A percentile compares a stretch with the other conserved stretches of the same genome.
phyloP scores from a whole-genome alignment of 2,329 filamentous ascomycete species.

The Fusarium neocosmosporiellum region DNA sequence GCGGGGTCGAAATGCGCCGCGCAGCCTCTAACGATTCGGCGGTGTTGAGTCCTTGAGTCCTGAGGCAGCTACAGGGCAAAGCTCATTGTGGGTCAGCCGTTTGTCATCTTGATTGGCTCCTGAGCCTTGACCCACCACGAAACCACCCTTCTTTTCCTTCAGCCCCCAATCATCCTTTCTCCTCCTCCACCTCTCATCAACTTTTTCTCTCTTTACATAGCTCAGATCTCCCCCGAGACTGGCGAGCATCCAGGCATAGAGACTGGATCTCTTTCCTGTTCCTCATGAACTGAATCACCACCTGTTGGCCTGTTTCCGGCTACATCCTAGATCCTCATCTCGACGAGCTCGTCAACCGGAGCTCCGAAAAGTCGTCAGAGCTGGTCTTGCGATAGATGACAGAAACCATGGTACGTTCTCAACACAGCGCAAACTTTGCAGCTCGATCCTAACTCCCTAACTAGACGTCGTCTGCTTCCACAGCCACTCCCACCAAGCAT shows the following conservation, averaged over 20 bases:
- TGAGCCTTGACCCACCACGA: slow-evolving; percentile 38
- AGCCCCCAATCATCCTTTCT: slow-evolving; percentile 43
- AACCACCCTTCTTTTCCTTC: slow-evolving; percentile 39
- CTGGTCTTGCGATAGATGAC: slow-evolving; percentile 6
- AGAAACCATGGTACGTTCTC: slow-evolving; percentile 40
- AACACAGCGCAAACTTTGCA: slow-evolving; percentile 18
- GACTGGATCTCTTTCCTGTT: slow-evolving; percentile 37
- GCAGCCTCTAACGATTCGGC: neutral
- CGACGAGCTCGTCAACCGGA: slow-evolving; percentile 15
- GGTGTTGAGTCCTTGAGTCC: slow-evolving; percentile 29
- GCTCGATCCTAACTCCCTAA: slow-evolving; percentile 28
- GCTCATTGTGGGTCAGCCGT: slow-evolving; percentile 12
- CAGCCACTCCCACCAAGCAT: slow-evolving; percentile 76
- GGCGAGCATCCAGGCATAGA: slow-evolving; percentile 28
- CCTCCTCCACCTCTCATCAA: slow-evolving; percentile 37
- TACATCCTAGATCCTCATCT: slow-evolving; percentile 19
- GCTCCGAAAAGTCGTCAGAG: slow-evolving; percentile 22
- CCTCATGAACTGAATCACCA: slow-evolving; percentile 39
- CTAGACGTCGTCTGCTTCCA: slow-evolving; percentile 78
- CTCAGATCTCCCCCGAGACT: slow-evolving; percentile 14
- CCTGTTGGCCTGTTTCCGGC: slow-evolving; percentile 33
- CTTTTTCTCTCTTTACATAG: slow-evolving; percentile 26
- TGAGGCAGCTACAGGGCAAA: slow-evolving; percentile 33
- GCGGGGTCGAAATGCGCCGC: neutral
- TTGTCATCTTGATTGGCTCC: slow-evolving; percentile 34